Conservation (phyloP, 2,329 filamentous ascomycete genomes). For the Trichoderma atrobrunneum region DNA sequence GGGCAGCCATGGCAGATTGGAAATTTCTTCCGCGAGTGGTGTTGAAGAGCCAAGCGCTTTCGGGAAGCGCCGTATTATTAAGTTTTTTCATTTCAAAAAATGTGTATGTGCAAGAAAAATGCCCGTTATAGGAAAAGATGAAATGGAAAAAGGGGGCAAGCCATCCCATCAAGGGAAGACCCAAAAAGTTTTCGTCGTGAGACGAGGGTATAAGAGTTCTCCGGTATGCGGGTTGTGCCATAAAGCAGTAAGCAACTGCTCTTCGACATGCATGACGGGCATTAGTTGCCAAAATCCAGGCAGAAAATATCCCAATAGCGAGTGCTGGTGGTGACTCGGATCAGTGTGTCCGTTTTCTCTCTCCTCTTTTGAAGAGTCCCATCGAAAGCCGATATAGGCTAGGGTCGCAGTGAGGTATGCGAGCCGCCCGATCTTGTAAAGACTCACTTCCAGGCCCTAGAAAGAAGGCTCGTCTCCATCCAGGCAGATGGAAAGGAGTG, state of each 20-base stretch:
- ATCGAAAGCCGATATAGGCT: background rate
- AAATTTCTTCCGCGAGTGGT: constrained; percentile 24
- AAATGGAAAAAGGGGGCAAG: constrained; percentile 1
- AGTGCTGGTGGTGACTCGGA: background rate
- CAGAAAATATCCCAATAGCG: background rate
- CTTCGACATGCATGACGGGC: background rate
- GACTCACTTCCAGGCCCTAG: no score
- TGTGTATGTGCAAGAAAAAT: constrained; percentile 16
- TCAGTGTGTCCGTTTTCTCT: background rate
- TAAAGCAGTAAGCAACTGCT: constrained; percentile 10
- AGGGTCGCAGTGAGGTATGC: constrained; percentile 10
- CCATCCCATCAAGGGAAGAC: constrained; percentile 3
- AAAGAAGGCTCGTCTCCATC: background rate
- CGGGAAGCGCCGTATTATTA: constrained; percentile 12
- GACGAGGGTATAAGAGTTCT: constrained; percentile 16
- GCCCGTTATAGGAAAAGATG: constrained; percentile 2
- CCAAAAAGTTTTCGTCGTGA: constrained; percentile 16
- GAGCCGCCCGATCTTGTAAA: no score
- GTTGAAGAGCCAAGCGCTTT: constrained; percentile 26
- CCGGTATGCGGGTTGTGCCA: constrained; percentile 7
- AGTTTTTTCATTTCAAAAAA: constrained; percentile 6
- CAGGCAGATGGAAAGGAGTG: background rate
- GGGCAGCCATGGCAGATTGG: constrained; percentile 7
- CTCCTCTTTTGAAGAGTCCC: background rate
- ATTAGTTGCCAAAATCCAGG: constrained; percentile 4